Evolutionary conservation across 2,329 filamentous ascomycete genomes (phyloP).

Genomic region (Exophiala oligosperma): DNA sequence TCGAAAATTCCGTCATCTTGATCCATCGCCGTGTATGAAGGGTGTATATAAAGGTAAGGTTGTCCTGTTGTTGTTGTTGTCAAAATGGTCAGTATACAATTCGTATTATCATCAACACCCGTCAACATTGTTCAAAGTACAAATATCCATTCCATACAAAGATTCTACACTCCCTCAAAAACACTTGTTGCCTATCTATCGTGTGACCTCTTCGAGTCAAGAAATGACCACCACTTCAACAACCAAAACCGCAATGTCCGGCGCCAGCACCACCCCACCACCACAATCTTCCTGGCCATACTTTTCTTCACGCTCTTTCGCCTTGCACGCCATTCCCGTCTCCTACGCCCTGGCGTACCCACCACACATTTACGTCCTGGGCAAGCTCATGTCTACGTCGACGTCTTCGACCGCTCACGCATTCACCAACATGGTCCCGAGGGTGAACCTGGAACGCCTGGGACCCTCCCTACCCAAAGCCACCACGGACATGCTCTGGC

Average conservation of each 20-base stretch:
- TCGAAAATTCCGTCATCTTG: not conserved
- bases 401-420: conserved; percentile 20
- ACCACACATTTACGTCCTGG: conserved; percentile 35
- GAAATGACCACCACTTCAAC: not conserved
- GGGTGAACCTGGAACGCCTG: conserved; percentile 34
- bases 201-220: not conserved
- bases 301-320: conserved; percentile 22
- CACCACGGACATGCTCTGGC: conserved; percentile 29
- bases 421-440: conserved; percentile 35
- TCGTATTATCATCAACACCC: no score
- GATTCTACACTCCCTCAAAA: no score
- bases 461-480: conserved; percentile 31
- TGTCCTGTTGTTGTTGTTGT: not conserved
- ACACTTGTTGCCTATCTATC: no score
- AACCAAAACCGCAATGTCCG: not conserved
- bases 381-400: conserved; percentile 34
- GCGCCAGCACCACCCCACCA: not conserved
- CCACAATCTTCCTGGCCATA: not conserved
- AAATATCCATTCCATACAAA: not conserved
- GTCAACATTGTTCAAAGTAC: not conserved
- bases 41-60: not conserved
- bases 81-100: not conserved
- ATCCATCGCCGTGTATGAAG: not conserved
- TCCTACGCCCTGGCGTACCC: conserved; percentile 34
- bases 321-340: conserved; percentile 35